Evolutionary conservation across 73 alveolate genomes (phyloP).

Genomic region (Paramecium sexaurelia): DNA sequence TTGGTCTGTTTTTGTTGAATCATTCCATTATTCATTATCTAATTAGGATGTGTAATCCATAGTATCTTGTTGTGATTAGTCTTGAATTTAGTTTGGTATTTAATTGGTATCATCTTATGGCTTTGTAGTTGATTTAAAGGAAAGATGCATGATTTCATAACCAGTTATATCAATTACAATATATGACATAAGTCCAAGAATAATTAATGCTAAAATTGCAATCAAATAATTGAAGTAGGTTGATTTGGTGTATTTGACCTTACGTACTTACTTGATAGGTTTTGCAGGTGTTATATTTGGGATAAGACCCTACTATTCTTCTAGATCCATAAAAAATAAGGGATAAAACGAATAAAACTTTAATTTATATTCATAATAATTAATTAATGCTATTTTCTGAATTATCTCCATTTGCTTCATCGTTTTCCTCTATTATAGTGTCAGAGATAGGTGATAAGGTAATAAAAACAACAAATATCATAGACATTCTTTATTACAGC

Average conservation of each 20-base stretch:
- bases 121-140: background rate
- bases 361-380: background rate
- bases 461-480: background rate
- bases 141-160: background rate
- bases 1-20: no score
- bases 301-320: background rate
- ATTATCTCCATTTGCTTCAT: conserved; percentile 37
- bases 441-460: conserved; percentile 26
- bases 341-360: conserved; percentile 29
- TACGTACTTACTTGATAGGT: background rate
- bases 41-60: background rate
- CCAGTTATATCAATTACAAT: conserved; percentile 21
- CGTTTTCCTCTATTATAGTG: background rate
- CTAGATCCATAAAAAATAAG: background rate
- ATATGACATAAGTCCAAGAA: background rate
- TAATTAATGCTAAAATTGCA: conserved; percentile 23
- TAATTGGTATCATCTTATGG: background rate
- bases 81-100: background rate
- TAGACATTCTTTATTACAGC: conserved; percentile 41
- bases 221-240: background rate
- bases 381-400: background rate
- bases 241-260: background rate
- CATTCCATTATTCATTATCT: background rate
- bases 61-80: background rate
- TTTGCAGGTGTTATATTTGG: background rate